phyloP scores from a whole-genome alignment of 768 basidiomycete species.

The Sutorius australiensis region DNA sequence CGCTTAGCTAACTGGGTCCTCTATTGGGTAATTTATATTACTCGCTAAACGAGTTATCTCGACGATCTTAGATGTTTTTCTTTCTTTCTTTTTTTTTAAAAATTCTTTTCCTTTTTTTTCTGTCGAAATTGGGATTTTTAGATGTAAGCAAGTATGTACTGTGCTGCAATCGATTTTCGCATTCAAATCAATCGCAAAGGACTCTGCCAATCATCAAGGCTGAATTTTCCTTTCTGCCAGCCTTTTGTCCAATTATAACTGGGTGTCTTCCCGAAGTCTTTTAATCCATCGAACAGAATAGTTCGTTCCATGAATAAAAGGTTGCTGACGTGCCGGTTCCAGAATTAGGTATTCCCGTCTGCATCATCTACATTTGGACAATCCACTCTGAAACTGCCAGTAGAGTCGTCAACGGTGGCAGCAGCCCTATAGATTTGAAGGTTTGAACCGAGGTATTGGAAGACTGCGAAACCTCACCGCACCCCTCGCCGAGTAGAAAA shows the following conservation, averaged over 20 bases:
- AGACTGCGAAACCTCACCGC: no score
- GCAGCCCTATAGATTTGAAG: no score
- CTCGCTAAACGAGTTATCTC: neutral
- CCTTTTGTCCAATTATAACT: neutral
- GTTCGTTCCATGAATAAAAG: no score
- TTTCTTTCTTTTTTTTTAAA: constrained; percentile 1
- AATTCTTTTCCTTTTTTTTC: no score
- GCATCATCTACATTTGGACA: no score
- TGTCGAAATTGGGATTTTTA: neutral
- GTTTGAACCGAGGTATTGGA: neutral
- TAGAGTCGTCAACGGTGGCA: no score
- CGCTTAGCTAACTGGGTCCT: neutral
- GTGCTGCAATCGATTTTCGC: neutral
- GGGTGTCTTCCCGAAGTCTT: no score
- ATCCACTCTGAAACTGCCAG: no score
- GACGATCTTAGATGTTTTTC: constrained; percentile 10
- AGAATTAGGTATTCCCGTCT: no score
- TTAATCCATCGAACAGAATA: no score
- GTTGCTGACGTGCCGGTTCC: no score
- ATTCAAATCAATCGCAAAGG: neutral
- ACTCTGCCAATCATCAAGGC: neutral
- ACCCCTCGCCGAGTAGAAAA: no score
- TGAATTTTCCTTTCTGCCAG: neutral
- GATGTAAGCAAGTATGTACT: neutral
- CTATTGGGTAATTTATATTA: neutral